Percentiles rank a stretch among this genome's conserved stretches.
phyloP scores from a whole-genome alignment of 2,329 filamentous ascomycete species.

The Lachnellula arida region DNA sequence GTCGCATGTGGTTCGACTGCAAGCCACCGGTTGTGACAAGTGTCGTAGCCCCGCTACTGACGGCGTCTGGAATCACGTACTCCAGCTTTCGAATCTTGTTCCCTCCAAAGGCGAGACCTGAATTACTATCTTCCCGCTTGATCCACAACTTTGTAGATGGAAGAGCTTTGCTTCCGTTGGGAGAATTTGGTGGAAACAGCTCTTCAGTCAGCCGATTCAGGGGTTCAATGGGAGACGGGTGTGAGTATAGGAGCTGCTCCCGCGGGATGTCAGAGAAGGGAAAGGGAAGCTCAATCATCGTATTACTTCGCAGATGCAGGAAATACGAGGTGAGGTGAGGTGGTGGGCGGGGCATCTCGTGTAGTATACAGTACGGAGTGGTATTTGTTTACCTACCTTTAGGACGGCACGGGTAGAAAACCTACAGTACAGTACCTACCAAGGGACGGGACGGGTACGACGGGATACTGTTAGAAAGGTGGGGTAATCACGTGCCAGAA shows the following conservation, averaged over 20 bases:
- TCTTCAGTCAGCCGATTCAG: not conserved
- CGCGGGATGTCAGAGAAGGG: conserved; percentile 1
- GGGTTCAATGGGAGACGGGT: not conserved
- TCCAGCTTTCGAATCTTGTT: conserved; percentile 5
- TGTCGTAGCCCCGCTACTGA: not conserved
- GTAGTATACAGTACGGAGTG: not conserved
- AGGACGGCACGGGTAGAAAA: no score
- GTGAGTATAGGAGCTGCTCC: not conserved
- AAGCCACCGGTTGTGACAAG: conserved; percentile 1
- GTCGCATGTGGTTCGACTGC: conserved; percentile 4
- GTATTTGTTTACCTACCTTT: not conserved
- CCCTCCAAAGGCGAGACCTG: conserved; percentile 2
- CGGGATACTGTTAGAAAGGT: not conserved
- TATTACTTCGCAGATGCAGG: not conserved
- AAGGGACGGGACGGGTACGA: no score
- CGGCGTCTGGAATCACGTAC: not conserved
- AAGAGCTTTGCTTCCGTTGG: not conserved
- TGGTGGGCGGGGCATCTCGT: not conserved
- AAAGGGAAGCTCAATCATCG: not conserved
- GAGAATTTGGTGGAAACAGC: not conserved
- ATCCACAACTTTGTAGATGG: conserved; percentile 1
- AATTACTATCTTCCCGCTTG: conserved; percentile 2
- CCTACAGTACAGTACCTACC: no score
- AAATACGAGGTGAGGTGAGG: not conserved
- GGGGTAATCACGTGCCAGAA: no score